Conservation (phyloP, 768 basidiomycete species). For the Russula compacta region DNA sequence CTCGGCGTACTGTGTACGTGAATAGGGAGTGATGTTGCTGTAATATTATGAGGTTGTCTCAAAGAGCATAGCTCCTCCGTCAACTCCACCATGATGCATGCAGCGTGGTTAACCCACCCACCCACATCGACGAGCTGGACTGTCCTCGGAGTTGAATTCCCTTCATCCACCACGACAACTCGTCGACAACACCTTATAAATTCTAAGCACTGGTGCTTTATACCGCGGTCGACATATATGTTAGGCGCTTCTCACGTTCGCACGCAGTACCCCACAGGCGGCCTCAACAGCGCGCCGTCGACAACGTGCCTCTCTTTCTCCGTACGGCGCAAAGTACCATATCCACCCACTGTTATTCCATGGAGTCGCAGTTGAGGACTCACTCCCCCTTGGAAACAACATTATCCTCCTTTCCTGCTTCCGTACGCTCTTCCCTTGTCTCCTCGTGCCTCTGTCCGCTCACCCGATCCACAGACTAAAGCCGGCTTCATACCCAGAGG, state of each 20-base stretch:
- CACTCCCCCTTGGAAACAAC: neutral
- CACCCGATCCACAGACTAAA: slow-evolving; percentile 3
- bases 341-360: neutral
- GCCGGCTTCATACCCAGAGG: slow-evolving; percentile 3
- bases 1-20: too few relatives aligned
- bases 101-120: too few relatives aligned
- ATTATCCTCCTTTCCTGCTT: neutral
- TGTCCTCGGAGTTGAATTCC: neutral
- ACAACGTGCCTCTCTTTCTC: neutral
- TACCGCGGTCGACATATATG: too few relatives aligned
- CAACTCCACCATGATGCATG: too few relatives aligned
- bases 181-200: too few relatives aligned
- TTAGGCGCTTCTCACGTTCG: neutral
- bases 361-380: neutral
- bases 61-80: too few relatives aligned
- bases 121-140: neutral
- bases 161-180: too few relatives aligned
- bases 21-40: too few relatives aligned
- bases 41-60: too few relatives aligned
- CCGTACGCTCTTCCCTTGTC: neutral
- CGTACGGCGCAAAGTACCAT: neutral
- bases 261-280: neutral
- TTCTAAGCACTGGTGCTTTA: neutral
- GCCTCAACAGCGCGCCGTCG: neutral
- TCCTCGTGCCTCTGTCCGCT: neutral